Conservation (phyloP, 805 yeast species). For the Yamadazyma nakazawae region DNA sequence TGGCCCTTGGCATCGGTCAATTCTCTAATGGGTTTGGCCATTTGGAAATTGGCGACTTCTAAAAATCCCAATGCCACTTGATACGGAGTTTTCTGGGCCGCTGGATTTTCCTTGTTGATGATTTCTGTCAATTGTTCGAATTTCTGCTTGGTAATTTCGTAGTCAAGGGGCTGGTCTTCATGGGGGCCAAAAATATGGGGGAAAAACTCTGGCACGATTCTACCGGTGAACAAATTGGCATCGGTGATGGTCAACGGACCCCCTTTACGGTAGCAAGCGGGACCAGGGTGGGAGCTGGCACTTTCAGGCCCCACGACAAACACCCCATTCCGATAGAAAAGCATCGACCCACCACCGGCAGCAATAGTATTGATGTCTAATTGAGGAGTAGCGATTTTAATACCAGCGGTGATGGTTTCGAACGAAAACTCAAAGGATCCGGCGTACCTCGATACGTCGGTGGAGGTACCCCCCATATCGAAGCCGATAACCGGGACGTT, state of each 20-base stretch:
- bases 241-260: constrained; percentile 86
- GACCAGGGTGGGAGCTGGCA: constrained; percentile 88
- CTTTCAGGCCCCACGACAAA: constrained; percentile 85
- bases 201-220: constrained; percentile 69
- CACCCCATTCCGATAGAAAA: constrained; percentile 24
- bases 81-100: constrained; percentile 47
- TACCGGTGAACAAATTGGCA: constrained; percentile 71
- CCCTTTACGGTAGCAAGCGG: constrained; percentile 80
- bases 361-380: constrained; percentile 48
- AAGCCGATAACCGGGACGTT: constrained; percentile 70
- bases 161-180: constrained; percentile 68
- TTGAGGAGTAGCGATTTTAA: constrained; percentile 81
- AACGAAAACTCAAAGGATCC: constrained; percentile 76
- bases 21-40: constrained; percentile 85
- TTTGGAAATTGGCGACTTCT: constrained; percentile 79
- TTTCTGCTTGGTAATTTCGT: constrained; percentile 45
- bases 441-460: constrained; percentile 73
- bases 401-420: constrained; percentile 81
- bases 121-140: constrained; percentile 52
- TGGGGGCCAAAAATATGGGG: constrained; percentile 83
- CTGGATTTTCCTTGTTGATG: constrained; percentile 53
- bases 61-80: constrained; percentile 80
- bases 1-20: constrained; percentile 84
- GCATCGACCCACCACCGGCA: constrained; percentile 40
- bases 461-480: constrained; percentile 91